These are phyloP conservation scores for Penicillium bialowiezense DNA, from an alignment of 495 filamentous ascomycete genomes.

Conservation along the genomic window DNA sequence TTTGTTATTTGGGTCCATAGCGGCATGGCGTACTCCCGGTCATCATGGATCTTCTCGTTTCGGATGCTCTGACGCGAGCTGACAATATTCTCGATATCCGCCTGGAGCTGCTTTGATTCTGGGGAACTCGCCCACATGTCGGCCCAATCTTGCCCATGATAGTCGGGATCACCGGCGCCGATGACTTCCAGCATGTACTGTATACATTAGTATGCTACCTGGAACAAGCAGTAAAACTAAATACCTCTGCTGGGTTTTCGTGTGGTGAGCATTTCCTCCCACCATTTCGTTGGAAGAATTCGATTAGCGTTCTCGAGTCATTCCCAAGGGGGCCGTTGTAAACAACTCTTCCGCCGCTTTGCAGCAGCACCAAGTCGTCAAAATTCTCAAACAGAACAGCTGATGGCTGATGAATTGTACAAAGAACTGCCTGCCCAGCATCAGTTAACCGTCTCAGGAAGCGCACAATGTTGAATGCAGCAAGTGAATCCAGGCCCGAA, in stretches of 20 bases:
- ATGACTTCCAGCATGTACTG: conserved; percentile 67
- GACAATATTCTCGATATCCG: conserved; percentile 49
- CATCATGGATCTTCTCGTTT: conserved; percentile 34
- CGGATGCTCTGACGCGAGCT: conserved; percentile 28
- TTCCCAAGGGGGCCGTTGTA: conserved; percentile 66
- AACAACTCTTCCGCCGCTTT: conserved; percentile 65
- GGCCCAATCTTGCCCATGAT: conserved; percentile 59
- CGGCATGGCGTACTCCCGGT: conserved; percentile 61
- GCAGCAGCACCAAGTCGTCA: conserved; percentile 67
- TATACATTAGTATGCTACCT: too few relatives aligned
- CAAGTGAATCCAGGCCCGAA: conserved; percentile 64
- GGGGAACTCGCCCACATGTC: conserved; percentile 55
- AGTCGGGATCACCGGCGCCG: conserved; percentile 61
- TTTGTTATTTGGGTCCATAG: conserved; percentile 48
- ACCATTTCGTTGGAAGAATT: conserved; percentile 64
- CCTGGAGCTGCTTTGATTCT: conserved; percentile 39
- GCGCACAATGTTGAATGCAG: conserved; percentile 63
- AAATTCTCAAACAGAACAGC: conserved; percentile 72
- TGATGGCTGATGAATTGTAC: conserved; percentile 81
- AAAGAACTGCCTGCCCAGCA: conserved; percentile 68
- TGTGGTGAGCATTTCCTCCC: conserved; percentile 53
- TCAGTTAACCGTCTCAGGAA: conserved; percentile 65
- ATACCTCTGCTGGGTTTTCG: conserved; percentile 61
- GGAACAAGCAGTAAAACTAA: too few relatives aligned
- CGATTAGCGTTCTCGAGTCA: conserved; percentile 52